phyloP scores from a whole-genome alignment of 2,329 filamentous ascomycete species.

The Ceratocystiopsis sp. region DNA sequence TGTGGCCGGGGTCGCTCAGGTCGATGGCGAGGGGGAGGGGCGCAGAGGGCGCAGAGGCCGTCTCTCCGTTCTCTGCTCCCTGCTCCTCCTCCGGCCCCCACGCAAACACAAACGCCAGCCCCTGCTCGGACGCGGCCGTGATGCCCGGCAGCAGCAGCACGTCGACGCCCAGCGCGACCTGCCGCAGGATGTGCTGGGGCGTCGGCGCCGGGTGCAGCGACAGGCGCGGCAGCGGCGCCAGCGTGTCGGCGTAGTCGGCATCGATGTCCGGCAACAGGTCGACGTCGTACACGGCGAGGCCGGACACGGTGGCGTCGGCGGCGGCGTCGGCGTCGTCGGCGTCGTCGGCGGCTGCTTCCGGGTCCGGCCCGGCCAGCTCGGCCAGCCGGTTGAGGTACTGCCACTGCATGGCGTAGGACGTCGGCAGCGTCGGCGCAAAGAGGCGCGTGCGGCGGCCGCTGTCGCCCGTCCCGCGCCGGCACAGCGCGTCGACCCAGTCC shows the following conservation, averaged over 20 bases:
- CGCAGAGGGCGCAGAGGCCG: too few species aligned
- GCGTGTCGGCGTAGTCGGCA: constrained; percentile 24
- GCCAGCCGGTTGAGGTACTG: constrained; percentile 61
- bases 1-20: constrained; percentile 53
- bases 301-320: constrained; percentile 32
- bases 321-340: constrained; percentile 5
- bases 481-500: constrained; percentile 57
- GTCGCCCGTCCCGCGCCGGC: constrained; percentile 10
- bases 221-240: constrained; percentile 52
- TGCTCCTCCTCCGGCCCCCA: constrained; percentile 37
- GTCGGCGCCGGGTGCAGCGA: constrained; percentile 52
- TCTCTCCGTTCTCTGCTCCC: constrained; percentile 8
- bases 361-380: constrained; percentile 16
- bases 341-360: background rate
- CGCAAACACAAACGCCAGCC: constrained; percentile 64
- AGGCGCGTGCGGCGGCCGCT: constrained; percentile 28
- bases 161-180: constrained; percentile 63
- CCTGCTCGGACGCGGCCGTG: constrained; percentile 58
- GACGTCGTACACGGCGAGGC: constrained; percentile 64
- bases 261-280: constrained; percentile 52
- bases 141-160: constrained; percentile 53
- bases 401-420: constrained; percentile 58
- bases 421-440: constrained; percentile 55
- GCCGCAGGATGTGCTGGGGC: constrained; percentile 62
- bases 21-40: constrained; percentile 51